Evolutionary conservation across 345 rosid species (phyloP).

Genomic region (Brassica juncea): DNA sequence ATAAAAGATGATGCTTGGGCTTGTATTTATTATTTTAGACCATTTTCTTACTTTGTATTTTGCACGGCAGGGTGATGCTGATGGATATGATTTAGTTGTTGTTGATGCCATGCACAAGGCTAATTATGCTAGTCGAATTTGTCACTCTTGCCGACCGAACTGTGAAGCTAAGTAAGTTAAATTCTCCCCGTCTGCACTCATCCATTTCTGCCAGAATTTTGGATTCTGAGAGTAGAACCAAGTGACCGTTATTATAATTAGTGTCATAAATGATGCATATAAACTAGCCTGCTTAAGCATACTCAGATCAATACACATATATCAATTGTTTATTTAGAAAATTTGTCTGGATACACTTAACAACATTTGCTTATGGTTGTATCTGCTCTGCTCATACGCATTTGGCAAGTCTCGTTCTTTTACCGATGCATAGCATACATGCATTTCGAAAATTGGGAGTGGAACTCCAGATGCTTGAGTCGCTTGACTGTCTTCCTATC

Average conservation of each 20-base stretch:
- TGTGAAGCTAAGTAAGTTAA: slow-evolving; percentile 95
- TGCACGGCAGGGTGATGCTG: slow-evolving; percentile 91
- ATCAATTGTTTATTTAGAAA: neutral
- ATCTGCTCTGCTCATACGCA: slow-evolving; percentile 9
- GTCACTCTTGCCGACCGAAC: slow-evolving; percentile 99
- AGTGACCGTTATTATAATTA: neutral
- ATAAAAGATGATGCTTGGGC: slow-evolving; percentile 25
- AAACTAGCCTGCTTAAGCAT: slow-evolving; percentile 15
- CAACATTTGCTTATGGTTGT: slow-evolving; percentile 16
- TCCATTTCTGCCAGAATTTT: slow-evolving; percentile 12
- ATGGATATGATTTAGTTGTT: slow-evolving; percentile 97
- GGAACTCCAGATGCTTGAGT: slow-evolving; percentile 9
- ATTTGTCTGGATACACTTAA: slow-evolving; percentile 20
- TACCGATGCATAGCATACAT: slow-evolving; percentile 6
- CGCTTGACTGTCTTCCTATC: neutral
- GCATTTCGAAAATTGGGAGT: neutral
- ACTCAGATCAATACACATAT: slow-evolving; percentile 9
- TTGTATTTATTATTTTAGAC: slow-evolving; percentile 27
- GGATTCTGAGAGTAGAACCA: slow-evolving; percentile 25
- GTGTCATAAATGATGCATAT: slow-evolving; percentile 16
- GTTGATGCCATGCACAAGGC: slow-evolving; percentile 99
- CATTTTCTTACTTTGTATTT: slow-evolving; percentile 34
- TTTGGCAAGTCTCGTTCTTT: neutral
- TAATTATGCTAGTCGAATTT: slow-evolving; percentile 97
- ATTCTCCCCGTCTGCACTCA: slow-evolving; percentile 16